These are phyloP conservation scores for Mycena vulgaris DNA, from an alignment of 768 basidiomycete genomes.

Conservation along the genomic window DNA sequence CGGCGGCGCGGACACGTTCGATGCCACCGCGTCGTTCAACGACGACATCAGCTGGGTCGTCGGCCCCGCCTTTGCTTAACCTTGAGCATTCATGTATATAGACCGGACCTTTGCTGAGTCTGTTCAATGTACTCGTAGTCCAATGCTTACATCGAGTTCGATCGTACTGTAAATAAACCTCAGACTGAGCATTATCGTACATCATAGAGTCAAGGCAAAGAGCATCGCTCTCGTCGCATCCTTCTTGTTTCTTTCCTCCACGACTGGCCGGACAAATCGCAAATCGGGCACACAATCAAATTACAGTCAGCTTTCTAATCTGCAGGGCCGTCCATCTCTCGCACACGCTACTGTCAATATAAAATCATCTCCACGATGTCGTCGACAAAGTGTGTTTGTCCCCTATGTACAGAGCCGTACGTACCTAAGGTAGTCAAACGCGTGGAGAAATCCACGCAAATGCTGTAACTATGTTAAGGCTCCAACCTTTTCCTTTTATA, in stretches of 20 bases:
- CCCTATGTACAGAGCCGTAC: too few relatives aligned
- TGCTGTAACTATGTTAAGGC: too few relatives aligned
- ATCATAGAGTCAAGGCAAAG: too few relatives aligned
- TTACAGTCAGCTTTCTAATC: not conserved
- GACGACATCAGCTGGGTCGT: constrained; percentile 18
- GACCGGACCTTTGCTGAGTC: too few relatives aligned
- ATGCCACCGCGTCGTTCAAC: constrained; percentile 10
- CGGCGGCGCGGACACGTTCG: constrained; percentile 3
- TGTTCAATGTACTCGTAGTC: too few relatives aligned
- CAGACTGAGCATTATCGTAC: too few relatives aligned
- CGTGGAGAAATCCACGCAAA: too few relatives aligned
- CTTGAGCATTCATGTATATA: not conserved
- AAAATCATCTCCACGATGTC: not conserved
- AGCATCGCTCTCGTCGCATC: not conserved
- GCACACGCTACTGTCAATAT: not conserved
- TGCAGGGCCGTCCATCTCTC: not conserved
- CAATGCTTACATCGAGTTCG: constrained; percentile 9
- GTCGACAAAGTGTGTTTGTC: too few relatives aligned
- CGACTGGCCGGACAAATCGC: constrained; percentile 4
- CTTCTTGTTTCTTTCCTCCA: constrained; percentile 1
- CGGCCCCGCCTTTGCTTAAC: constrained; percentile 16
- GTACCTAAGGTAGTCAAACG: too few relatives aligned
- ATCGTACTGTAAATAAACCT: constrained; percentile 18
- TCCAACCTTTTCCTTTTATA: too few relatives aligned
- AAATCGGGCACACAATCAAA: constrained; percentile 8